Evolutionary conservation across 345 rosid species (phyloP).

Genomic region (Boechera divaricarpa): DNA sequence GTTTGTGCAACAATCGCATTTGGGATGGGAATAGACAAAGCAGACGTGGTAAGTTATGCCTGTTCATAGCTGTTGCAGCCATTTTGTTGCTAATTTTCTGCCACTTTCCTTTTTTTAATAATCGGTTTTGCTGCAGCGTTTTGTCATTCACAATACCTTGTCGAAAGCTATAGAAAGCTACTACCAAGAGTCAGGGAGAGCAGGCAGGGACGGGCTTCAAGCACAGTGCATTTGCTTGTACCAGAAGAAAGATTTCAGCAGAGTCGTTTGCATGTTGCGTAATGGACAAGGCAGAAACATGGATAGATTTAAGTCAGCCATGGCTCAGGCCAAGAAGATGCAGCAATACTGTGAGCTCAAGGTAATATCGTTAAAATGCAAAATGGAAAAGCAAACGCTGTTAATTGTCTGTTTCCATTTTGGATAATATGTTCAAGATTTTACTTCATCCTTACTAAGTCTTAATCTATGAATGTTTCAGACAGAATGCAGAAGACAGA

Average conservation of each 20-base stretch:
- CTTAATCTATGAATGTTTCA: conserved; percentile 39
- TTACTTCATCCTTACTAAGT: not conserved
- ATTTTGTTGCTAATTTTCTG: not conserved
- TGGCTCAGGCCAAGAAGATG: conserved; percentile 95
- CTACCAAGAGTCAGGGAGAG: conserved; percentile 96
- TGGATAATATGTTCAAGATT: not conserved
- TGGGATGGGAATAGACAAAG: conserved; percentile 98
- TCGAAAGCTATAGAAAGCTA: conserved; percentile 96
- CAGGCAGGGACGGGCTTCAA: conserved; percentile 79
- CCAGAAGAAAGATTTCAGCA: conserved; percentile 95
- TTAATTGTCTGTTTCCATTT: not conserved
- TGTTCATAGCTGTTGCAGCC: conserved; percentile 13
- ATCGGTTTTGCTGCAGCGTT: conserved; percentile 56
- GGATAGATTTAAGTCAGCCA: conserved; percentile 70
- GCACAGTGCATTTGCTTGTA: conserved; percentile 73
- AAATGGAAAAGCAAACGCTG: conserved; percentile 1
- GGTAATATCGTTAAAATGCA: conserved; percentile 43
- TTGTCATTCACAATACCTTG: conserved; percentile 86
- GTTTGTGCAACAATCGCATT: conserved; percentile 94
- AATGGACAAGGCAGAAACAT: conserved; percentile 71
- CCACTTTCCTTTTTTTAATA: conserved; percentile 1
- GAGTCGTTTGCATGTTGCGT: conserved; percentile 89
- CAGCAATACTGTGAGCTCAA: conserved; percentile 83
- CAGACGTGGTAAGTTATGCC: conserved; percentile 79
- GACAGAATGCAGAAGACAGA: conserved; percentile 79